Base-by-base conservation (phyloP, 1,284 basidiomycete species). In the Moesziomyces sp. region DNA sequence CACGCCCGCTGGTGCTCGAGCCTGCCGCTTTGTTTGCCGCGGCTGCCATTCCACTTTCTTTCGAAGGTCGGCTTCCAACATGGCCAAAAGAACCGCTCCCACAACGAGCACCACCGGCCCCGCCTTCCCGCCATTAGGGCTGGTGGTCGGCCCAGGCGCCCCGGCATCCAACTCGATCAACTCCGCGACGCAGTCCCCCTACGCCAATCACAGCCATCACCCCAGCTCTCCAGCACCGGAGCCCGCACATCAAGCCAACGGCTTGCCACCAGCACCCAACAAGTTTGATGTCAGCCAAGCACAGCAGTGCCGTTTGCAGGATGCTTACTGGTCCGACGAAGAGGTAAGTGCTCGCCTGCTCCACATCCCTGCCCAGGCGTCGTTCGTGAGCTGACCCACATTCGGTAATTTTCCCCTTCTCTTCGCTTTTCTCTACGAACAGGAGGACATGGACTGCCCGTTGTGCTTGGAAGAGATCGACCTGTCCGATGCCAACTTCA, bases 391-490 rank as follows among this genome's bases (percentile, higher is more conserved):
- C 46, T 48, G 24, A 46, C 47, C 33, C 33, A 42, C 18, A n/a
- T 30, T 23, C 24, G 13, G 8, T 45, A 43, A 6, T n/a, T 23
- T 19, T 35, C 1, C 26, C 16, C 28, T 40, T 38, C 10, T 51
- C 14, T 47, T 28, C 24, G 38, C 23, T 42, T 14, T 6, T 35
- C 42, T 42, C 7, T 14, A 19, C 28, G 40, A 46, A 44, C 73
- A 97, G 94, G 97, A 99, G 86, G 94, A 97, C 82, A 92, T 93
- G 78, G 96, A 99, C 82, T 99, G 97, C 86, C 94, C 97, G 49
- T 90, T 99, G 71, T 99, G 97, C 86, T 90, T 98, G 60, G 97
- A 99, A 84, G 95, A 97, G 86, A 94, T 99, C 90, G 97, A 99
- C 86, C 90, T 99, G 73, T 95, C 94, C 45, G 97, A 99, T 88